Evolutionary conservation across 2,329 filamentous ascomycete genomes (phyloP), one percentile per base, ranked within the genome.

Genomic region (Ophiosphaerella herpotricha): DNA sequence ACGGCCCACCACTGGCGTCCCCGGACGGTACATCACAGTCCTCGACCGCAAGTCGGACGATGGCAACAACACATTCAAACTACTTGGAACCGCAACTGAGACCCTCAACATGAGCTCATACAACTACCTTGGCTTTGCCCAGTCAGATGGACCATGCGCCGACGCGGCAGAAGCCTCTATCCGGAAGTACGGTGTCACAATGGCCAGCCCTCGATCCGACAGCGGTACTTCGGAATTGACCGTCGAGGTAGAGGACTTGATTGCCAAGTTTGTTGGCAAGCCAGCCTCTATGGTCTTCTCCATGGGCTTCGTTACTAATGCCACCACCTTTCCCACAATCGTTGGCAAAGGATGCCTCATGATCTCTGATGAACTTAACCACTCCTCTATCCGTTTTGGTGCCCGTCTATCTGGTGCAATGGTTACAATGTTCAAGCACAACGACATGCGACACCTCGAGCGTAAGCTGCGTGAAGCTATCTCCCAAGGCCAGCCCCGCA

Each of bases 31-130:
- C 78, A 95, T 99, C 66, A 97, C 90, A 21, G 81, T 99, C 34
- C 83, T 97, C 61, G 93, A 97, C 74, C 90, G 94, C 68, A 88
- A 85, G 63, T 96, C 92, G 2, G 84, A 93, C 69, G 91, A 99
- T 71, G 91, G 90, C 80, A 99, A 99, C 77, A 83, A 88, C 67
- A 87, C 88, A 50, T 99, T 96, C 79, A 85, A 89, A 71, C 86
- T 91, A 74, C 92, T 90, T 1, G 94, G 94, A 50, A 96, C 91
- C 40, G 88, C 85, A 51, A 97, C 93, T 1, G 91, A 99, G 75
- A 97, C 94, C 0, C 80, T 99, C 65, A 99, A 99, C 77, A 89
- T 99, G 88, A 97, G 93, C 78, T 99, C 94, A 1, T 99, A 99
- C 82, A 99, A 99, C 76, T 99, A 99, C 72, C 89, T 99, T 21